These are phyloP conservation scores for Pseudotsuga menziesii DNA, from an alignment of 75 land plant species.

Conservation along the genomic window DNA sequence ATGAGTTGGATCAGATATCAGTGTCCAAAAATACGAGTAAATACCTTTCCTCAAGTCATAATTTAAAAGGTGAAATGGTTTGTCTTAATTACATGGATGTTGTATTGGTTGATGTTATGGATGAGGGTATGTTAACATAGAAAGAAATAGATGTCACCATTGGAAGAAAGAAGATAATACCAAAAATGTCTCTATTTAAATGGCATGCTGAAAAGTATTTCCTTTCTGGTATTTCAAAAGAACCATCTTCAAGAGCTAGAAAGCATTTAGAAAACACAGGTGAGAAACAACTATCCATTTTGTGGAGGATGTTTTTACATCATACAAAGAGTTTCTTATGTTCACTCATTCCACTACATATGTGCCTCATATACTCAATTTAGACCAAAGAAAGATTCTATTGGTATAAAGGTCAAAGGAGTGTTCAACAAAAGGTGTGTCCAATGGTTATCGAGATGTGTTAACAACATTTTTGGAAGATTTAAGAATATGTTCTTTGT, in stretches of 20 bases:
- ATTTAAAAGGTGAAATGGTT: too few relatives aligned
- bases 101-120: too few relatives aligned
- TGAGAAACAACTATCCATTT: neutral
- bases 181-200: neutral
- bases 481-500: constrained; percentile 33
- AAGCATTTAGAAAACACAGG: neutral
- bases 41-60: too few relatives aligned
- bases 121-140: neutral
- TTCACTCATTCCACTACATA: neutral
- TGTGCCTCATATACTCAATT: neutral
- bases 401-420: neutral
- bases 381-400: constrained; percentile 4
- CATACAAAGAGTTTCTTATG: constrained; percentile 21
- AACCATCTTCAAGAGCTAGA: neutral
- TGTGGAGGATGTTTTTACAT: constrained; percentile 21
- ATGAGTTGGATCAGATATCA: constrained; percentile 12
- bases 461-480: constrained; percentile 22
- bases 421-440: too few relatives aligned
- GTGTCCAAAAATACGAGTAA: neutral
- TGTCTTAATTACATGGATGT: too few relatives aligned
- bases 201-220: constrained; percentile 20
- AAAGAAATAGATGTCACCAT: neutral
- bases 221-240: constrained; percentile 1
- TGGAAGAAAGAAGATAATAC: neutral
- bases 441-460: too few relatives aligned